A percentile compares a stretch with the other conserved stretches of the same genome.
phyloP scores from a whole-genome alignment of 495 filamentous ascomycete species.

The Neurospora africana region DNA sequence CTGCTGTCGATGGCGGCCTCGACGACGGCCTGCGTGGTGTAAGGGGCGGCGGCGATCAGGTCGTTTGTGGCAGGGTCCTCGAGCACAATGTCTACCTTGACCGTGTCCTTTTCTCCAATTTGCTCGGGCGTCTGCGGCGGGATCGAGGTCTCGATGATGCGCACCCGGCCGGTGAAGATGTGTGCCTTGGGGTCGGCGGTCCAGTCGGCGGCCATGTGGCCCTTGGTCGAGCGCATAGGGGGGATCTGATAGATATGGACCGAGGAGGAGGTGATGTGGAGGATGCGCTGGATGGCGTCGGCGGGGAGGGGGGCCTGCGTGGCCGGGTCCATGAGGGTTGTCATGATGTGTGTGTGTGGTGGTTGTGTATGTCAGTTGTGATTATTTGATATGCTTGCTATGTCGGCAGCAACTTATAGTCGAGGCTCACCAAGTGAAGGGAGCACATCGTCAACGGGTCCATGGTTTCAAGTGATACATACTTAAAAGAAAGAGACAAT shows the following conservation, averaged over 20 bases:
- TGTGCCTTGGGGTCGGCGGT: constrained; percentile 56
- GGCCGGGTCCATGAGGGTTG: constrained; percentile 42
- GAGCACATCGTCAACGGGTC: not conserved
- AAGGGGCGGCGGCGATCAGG: constrained; percentile 72
- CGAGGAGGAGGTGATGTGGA: constrained; percentile 50
- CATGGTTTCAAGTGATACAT: not conserved
- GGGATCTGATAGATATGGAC: constrained; percentile 79
- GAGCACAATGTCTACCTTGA: constrained; percentile 62
- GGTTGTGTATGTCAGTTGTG: not conserved
- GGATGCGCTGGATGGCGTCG: constrained; percentile 67
- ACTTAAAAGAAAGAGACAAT: not conserved
- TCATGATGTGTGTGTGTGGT: constrained; percentile 17
- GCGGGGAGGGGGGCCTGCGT: constrained; percentile 46
- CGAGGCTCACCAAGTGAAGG: not conserved
- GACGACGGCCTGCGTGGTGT: constrained; percentile 46
- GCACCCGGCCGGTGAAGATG: constrained; percentile 74
- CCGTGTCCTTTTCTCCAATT: constrained; percentile 30
- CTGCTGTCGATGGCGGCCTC: constrained; percentile 63
- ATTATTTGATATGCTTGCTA: not conserved
- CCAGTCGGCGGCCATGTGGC: constrained; percentile 66
- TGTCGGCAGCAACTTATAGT: not conserved
- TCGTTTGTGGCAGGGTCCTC: constrained; percentile 59
- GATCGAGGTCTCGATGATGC: constrained; percentile 61
- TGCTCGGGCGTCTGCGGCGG: constrained; percentile 6
- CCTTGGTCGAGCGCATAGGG: constrained; percentile 55